A percentile compares a stretch with the other conserved stretches of the same genome.
These are phyloP conservation scores for Daucus carota DNA, from an alignment of 129 eudicot species.

Conservation along the genomic window DH1_v3.0 NC_030386.2:5948001-5948500, in stretches of 20 bases:
- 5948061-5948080: conserved; percentile 17
- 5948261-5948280: neutral
- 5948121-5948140: conserved; percentile 8
- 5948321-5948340: neutral
- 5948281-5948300: neutral
- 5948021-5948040: conserved; percentile 16
- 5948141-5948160: neutral
- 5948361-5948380: too few relatives aligned
- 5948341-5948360: neutral
- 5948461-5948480: too few relatives aligned
- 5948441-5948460: neutral
- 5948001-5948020: neutral
- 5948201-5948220: conserved; percentile 17
- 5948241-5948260: conserved; percentile 13
- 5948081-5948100: conserved; percentile 11
- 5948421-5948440: neutral
- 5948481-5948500: neutral
- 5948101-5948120: conserved; percentile 3
- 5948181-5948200: neutral
- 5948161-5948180: neutral
- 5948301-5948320: neutral
- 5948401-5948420: neutral
- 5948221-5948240: conserved; percentile 11
- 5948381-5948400: neutral
- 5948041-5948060: too few relatives aligned